phyloP scores from a whole-genome alignment of 768 basidiomycete species.

The Suillus sp. region DNA sequence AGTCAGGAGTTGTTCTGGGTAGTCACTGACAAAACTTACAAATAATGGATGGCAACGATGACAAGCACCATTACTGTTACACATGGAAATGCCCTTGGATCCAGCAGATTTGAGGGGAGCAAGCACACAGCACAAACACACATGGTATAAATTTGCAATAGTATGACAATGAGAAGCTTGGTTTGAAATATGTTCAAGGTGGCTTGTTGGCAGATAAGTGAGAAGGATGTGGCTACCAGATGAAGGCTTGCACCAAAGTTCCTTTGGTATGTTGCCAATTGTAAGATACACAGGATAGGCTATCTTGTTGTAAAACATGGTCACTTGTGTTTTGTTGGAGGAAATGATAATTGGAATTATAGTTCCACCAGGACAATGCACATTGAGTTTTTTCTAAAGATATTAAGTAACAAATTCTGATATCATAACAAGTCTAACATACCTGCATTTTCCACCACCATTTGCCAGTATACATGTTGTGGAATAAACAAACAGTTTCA shows the following conservation, averaged over 20 bases:
- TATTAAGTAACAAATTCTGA: background rate
- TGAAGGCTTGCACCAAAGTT: constrained; percentile 13
- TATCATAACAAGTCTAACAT: constrained; percentile 12
- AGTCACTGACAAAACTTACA: no score
- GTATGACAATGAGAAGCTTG: constrained; percentile 26
- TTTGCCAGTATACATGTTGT: constrained; percentile 48
- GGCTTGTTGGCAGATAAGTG: background rate
- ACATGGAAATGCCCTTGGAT: constrained; percentile 32
- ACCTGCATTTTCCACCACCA: constrained; percentile 60
- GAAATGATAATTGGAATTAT: constrained; percentile 22
- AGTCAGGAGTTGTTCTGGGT: no score
- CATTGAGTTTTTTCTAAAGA: constrained; percentile 21
- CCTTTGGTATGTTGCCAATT: constrained; percentile 43
- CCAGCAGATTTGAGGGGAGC: constrained; percentile 34
- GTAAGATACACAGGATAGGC: constrained; percentile 27
- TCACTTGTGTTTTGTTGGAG: constrained; percentile 25
- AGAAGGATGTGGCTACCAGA: constrained; percentile 6
- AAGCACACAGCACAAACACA: constrained; percentile 33
- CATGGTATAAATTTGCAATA: constrained; percentile 41
- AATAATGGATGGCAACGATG: constrained; percentile 35
- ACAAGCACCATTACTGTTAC: constrained; percentile 38
- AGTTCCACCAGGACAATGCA: constrained; percentile 10
- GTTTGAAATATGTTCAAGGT: constrained; percentile 8
- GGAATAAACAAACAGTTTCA: constrained; percentile 30
- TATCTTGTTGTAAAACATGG: constrained; percentile 20